These are phyloP conservation scores for Nadsonia starkeyi-henricii DNA, from an alignment of 1,139 yeast genomes.

Conservation along the genomic window DNA sequence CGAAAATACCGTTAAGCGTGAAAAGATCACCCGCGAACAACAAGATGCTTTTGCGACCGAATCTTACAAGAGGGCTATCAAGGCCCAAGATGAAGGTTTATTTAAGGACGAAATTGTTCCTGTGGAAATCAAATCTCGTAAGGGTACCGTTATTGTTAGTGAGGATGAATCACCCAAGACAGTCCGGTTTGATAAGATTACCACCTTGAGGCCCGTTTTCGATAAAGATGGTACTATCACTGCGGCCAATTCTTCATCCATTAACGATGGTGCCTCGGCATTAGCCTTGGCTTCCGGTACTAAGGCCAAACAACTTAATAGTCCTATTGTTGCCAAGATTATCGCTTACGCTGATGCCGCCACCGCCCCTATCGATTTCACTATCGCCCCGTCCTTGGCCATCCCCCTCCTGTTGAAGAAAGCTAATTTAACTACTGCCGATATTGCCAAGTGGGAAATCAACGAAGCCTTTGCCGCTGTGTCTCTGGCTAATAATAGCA, in stretches of 20 bases:
- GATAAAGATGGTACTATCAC: constrained; percentile 87
- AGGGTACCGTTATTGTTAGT: constrained; percentile 36
- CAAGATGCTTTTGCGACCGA: constrained; percentile 41
- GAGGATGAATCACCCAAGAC: constrained; percentile 57
- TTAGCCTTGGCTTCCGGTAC: constrained; percentile 65
- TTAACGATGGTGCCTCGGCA: constrained; percentile 94
- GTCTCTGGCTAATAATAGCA: constrained; percentile 69
- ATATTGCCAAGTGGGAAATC: constrained; percentile 61
- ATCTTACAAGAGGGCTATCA: constrained; percentile 38
- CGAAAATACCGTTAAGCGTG: constrained; percentile 45
- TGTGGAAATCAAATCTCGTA: constrained; percentile 37
- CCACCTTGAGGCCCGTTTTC: constrained; percentile 73
- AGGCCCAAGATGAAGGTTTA: constrained; percentile 34
- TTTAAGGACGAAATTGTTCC: constrained; percentile 41
- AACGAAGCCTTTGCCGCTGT: constrained; percentile 93
- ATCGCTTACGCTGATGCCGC: constrained; percentile 94
- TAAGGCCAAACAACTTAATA: constrained; percentile 50
- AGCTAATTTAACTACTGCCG: constrained; percentile 38
- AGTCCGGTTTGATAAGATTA: constrained; percentile 55
- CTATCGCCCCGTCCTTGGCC: constrained; percentile 85
- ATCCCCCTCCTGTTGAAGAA: constrained; percentile 63
- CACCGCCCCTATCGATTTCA: constrained; percentile 78
- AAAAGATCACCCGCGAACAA: constrained; percentile 37
- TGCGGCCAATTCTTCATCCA: constrained; percentile 84
- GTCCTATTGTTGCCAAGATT: constrained; percentile 57